Conservation (phyloP, 1,284 basidiomycete species). For the Naganishia albida region DNA sequence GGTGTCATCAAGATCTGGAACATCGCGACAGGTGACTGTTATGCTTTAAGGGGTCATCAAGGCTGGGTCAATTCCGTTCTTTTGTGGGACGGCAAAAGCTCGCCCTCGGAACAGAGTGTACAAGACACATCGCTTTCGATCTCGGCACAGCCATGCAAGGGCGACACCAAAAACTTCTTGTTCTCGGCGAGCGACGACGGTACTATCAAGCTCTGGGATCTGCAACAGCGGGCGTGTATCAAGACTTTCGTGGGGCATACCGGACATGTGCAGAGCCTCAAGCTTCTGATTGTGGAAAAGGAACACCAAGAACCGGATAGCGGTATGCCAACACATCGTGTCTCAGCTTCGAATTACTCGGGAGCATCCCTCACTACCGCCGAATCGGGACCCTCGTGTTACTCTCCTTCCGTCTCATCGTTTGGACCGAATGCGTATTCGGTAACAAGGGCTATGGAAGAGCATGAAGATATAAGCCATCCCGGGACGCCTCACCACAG, state of each 20-base stretch:
- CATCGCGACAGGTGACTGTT: conserved; percentile 85
- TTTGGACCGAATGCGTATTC: conserved; percentile 19
- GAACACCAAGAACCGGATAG: conserved; percentile 39
- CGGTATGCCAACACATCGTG: conserved; percentile 29
- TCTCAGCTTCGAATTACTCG: conserved; percentile 23
- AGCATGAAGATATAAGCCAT: not conserved
- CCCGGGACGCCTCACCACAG: not conserved
- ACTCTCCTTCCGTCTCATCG: conserved; percentile 28
- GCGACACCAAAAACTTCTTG: conserved; percentile 62
- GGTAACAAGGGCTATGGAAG: not conserved
- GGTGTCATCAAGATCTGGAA: conserved; percentile 90
- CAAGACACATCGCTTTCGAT: conserved; percentile 30
- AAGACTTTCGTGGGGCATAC: conserved; percentile 87
- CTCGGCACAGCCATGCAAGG: conserved; percentile 26
- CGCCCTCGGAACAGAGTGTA: conserved; percentile 47
- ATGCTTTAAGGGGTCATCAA: conserved; percentile 85
- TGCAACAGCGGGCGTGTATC: conserved; percentile 76
- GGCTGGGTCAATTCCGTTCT: conserved; percentile 98
- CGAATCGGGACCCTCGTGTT: conserved; percentile 36
- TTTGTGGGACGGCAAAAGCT: conserved; percentile 77
- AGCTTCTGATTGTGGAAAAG: conserved; percentile 66
- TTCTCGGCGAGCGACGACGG: conserved; percentile 97
- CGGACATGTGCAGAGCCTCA: conserved; percentile 91
- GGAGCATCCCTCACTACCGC: not conserved
- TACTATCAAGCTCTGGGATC: conserved; percentile 91